phyloP scores from a whole-genome alignment of 176 grass and related monocot genomes.

The Guadua angustifolia region DNA sequence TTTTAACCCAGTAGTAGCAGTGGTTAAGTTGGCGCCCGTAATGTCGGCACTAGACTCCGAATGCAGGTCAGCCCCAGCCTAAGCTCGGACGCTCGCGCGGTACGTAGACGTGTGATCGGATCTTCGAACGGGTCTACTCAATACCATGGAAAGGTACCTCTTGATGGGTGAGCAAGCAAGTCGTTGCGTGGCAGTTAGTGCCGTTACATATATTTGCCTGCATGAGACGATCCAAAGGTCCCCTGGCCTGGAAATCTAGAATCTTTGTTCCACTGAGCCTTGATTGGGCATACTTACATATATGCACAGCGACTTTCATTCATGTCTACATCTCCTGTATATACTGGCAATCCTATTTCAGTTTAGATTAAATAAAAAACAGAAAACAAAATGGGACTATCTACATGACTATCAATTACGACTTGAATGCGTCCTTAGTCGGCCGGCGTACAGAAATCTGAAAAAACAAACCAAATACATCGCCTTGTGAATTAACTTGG shows the following conservation, averaged over 20 bases:
- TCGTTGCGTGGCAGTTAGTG: constrained; percentile 40
- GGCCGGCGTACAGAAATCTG: not conserved
- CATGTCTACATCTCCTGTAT: not conserved
- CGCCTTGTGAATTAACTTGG: not conserved
- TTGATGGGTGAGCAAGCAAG: constrained; percentile 33
- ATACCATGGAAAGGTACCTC: constrained; percentile 33
- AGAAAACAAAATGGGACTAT: not conserved
- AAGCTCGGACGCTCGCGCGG: too few species aligned
- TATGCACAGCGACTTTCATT: not conserved
- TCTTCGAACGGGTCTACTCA: not conserved
- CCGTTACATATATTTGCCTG: constrained; percentile 23
- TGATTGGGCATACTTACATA: not conserved
- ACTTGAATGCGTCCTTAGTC: not conserved
- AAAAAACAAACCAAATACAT: not conserved
- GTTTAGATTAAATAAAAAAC: not conserved
- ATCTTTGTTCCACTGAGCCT: not conserved
- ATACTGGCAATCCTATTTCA: not conserved
- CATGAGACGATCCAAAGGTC: constrained; percentile 35
- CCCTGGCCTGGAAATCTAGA: not conserved
- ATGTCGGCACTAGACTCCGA: constrained; percentile 48
- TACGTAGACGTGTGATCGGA: too few species aligned
- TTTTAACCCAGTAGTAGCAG: not conserved
- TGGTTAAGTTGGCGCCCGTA: not conserved
- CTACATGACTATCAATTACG: not conserved
- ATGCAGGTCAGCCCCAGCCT: not conserved